A percentile compares a stretch with the other conserved stretches of the same genome.
phyloP scores from a whole-genome alignment of 257 asterid genomes.

The Paraleonurus japonicus region DNA sequence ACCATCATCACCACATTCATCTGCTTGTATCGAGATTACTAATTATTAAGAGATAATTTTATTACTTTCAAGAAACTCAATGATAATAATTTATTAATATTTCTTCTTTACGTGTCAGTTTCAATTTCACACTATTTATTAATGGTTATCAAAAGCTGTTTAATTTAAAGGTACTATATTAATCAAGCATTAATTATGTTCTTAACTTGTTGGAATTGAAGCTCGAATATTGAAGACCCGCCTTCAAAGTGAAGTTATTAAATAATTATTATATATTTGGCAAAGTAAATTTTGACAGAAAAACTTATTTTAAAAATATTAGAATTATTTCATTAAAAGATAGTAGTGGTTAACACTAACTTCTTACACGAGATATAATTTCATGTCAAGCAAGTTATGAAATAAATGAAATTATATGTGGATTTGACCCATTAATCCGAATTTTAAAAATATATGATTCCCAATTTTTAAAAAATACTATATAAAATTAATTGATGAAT shows the following conservation, averaged over 20 bases:
- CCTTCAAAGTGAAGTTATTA: constrained; percentile 22
- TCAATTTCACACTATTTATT: not conserved
- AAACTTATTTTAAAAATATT: too few relatives aligned
- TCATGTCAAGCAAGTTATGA: too few relatives aligned
- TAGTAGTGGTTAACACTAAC: too few relatives aligned
- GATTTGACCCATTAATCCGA: too few relatives aligned
- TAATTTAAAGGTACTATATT: not conserved
- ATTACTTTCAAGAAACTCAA: constrained; percentile 17
- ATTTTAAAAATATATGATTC: too few relatives aligned
- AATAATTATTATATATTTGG: not conserved
- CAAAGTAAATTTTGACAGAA: too few relatives aligned
- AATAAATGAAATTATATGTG: too few relatives aligned
- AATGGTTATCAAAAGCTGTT: constrained; percentile 21
- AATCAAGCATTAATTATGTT: constrained; percentile 13
- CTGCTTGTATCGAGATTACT: constrained; percentile 9
- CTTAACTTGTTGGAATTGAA: not conserved
- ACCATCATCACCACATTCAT: constrained; percentile 31
- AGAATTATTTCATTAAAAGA: too few relatives aligned
- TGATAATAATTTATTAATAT: not conserved
- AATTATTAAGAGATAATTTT: not conserved
- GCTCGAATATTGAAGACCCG: not conserved
- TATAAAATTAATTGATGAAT: too few relatives aligned
- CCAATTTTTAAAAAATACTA: too few relatives aligned
- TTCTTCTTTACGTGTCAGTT: not conserved
- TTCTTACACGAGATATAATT: too few relatives aligned